A percentile compares a stretch with the other conserved stretches of the same genome.
Conservation (phyloP, 2,329 filamentous ascomycete genomes). For the Drechslerella dactyloides region DNA sequence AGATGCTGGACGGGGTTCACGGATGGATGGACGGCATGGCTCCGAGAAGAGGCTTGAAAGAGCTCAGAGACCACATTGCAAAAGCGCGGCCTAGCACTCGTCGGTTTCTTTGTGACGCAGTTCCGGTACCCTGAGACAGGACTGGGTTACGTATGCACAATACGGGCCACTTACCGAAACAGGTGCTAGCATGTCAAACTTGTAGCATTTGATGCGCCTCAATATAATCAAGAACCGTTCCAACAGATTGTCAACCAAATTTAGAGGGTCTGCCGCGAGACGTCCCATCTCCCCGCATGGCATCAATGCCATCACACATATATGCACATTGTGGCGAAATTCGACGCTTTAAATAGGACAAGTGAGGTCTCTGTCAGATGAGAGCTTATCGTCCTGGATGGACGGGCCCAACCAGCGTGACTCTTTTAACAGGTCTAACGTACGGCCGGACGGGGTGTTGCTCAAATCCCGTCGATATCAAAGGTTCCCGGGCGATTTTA, state of each 20-base stretch:
- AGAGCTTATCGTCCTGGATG: constrained; percentile 31
- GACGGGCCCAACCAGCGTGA: constrained; percentile 10
- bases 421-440: neutral
- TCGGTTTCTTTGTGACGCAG: constrained; percentile 48
- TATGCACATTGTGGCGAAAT: constrained; percentile 27
- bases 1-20: constrained; percentile 8
- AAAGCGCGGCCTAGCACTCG: constrained; percentile 19
- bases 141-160: constrained; percentile 48
- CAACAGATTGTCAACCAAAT: too few species aligned
- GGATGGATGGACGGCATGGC: constrained; percentile 38
- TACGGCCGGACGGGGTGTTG: constrained; percentile 42
- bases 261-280: too few species aligned
- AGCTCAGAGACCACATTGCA: neutral
- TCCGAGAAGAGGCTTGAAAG: constrained; percentile 33
- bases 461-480: constrained; percentile 49
- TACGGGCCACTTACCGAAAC: constrained; percentile 51
- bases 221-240: too few species aligned
- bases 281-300: neutral
- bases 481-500: constrained; percentile 45
- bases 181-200: constrained; percentile 44
- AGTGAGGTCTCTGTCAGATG: constrained; percentile 46
- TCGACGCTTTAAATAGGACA: constrained; percentile 1
- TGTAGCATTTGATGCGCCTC: neutral
- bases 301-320: constrained; percentile 6
- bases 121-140: constrained; percentile 50